Percentiles rank a stretch among this genome's conserved stretches.
These are phyloP conservation scores for Glebionis coronaria DNA, from an alignment of 129 eudicot genomes.

Conservation along the genomic window DNA sequence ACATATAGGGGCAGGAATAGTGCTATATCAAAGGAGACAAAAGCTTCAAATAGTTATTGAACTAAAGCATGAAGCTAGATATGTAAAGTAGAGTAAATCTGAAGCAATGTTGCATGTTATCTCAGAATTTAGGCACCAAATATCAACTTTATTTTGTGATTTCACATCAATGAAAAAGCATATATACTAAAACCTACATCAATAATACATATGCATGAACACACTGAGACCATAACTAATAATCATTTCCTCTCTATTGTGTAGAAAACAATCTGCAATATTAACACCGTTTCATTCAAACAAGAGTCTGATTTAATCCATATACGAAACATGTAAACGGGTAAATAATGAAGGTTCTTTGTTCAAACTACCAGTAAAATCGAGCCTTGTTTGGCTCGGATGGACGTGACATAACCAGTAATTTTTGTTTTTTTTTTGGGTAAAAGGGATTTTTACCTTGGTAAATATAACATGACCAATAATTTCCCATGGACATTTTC, in stretches of 20 bases:
- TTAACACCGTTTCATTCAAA: not conserved
- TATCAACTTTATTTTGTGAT: conserved; percentile 24
- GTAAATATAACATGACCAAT: too few species aligned
- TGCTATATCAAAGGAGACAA: conserved; percentile 25
- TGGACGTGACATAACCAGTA: too few species aligned
- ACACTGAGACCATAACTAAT: not conserved
- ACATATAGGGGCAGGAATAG: conserved; percentile 7
- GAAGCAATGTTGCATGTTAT: conserved; percentile 32
- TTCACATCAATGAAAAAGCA: conserved; percentile 19
- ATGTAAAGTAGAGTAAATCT: conserved; percentile 19
- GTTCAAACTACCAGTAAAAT: too few species aligned
- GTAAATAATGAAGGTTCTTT: too few species aligned
- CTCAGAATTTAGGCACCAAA: conserved; percentile 25
- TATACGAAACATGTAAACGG: not conserved
- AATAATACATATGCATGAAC: not conserved
- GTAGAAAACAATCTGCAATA: conserved; percentile 4
- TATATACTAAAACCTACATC: conserved; percentile 4
- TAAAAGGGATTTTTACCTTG: too few species aligned
- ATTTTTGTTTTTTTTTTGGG: too few species aligned
- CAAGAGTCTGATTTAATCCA: not conserved
- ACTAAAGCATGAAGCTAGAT: not conserved
- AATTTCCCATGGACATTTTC: too few species aligned
- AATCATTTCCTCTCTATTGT: not conserved
- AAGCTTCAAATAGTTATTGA: conserved; percentile 10
- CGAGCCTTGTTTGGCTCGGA: too few species aligned